Evolutionary conservation across 1,284 basidiomycete species (phyloP), one percentile per base, ranked within the genome.

Genomic region (Tilletia caries): DNA sequence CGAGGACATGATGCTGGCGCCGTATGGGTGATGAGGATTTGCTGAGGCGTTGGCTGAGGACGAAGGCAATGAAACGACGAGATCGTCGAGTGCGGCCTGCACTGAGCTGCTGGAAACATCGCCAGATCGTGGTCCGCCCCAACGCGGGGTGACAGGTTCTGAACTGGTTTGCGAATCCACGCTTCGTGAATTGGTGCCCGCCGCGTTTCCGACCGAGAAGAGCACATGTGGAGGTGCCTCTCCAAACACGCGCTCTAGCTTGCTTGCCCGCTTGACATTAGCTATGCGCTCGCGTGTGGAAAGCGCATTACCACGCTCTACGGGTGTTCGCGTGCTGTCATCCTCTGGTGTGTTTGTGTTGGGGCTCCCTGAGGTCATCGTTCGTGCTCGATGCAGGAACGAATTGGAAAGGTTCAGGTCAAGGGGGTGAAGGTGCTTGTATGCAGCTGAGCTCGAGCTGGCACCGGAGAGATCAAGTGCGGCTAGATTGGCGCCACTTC

Each of bases 201-300:
- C 37, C 23, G 25, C 12, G 5, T 23, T 23, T 15, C 52, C 25
- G 25, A 54, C 65, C 6, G 66, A 20, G 44, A 46, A 52, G 12
- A 67, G 43, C 23, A 32, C 33, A 25, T 67, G 66, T 12, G 66
- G 66, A 6, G 66, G 66, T 12, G 66, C 54, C 23, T 54, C 50
- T 25, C 67, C 67, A 25, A 67, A 67, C 10, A 68, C 60, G 6
- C 37, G 32, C 32, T 64, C 67, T 37, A 68, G 60, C 60, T 68
- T 68, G 67, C 48, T 68, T 18, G 67, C 67, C 34, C 60, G 54
- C 27, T 46, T 60, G 33, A 68, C 67, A 27, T 46, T 64, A 1
- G 60, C 64, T 20, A 68, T n/a, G 10, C 67, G 29, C 23, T 68
- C 67, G 12, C 41, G 27, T 4, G 46, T 23, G 6, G 67, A 67